phyloP scores from a whole-genome alignment of 2,329 filamentous ascomycete species.

The Ceratocystis diversiconidia region DNA sequence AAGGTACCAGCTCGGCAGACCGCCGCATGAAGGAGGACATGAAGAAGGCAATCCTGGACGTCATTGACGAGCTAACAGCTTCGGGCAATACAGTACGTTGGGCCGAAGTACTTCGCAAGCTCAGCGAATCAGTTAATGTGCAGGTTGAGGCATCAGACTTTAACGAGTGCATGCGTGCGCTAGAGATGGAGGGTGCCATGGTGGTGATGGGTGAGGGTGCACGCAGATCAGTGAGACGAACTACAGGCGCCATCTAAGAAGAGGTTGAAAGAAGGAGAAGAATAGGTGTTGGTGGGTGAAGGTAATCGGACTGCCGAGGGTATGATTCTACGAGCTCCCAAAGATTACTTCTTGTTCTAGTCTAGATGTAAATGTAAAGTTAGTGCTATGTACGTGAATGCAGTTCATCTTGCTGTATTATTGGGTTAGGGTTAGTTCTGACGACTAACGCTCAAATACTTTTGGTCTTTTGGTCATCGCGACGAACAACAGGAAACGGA shows the following conservation, averaged over 20 bases:
- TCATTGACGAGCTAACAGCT: slow-evolving; percentile 67
- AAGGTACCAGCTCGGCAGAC: slow-evolving; percentile 84
- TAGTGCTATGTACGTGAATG: background rate
- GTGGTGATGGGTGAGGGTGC: slow-evolving; percentile 73
- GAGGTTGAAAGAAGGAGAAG: background rate
- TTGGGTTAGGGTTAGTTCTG: background rate
- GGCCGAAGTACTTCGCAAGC: slow-evolving; percentile 57
- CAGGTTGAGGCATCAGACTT: slow-evolving; percentile 69
- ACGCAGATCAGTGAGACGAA: slow-evolving; percentile 50
- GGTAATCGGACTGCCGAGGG: background rate
- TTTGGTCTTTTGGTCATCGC: background rate
- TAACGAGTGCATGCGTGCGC: slow-evolving; percentile 58
- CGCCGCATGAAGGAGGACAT: slow-evolving; percentile 61
- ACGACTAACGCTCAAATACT: background rate
- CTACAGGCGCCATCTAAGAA: slow-evolving; percentile 5
- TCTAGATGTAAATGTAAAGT: background rate
- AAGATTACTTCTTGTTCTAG: background rate
- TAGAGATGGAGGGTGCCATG: slow-evolving; percentile 76
- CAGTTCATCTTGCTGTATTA: background rate
- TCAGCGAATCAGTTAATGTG: slow-evolving; percentile 57
- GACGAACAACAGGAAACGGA: background rate
- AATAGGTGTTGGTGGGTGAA: background rate
- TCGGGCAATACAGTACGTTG: slow-evolving; percentile 55
- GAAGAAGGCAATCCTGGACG: slow-evolving; percentile 58
- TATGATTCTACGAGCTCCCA: background rate